A percentile compares a stretch with the other conserved stretches of the same genome.
phyloP scores from a whole-genome alignment of 352 stramenopile species.

The Pilasporangium apinafurcum region DNA sequence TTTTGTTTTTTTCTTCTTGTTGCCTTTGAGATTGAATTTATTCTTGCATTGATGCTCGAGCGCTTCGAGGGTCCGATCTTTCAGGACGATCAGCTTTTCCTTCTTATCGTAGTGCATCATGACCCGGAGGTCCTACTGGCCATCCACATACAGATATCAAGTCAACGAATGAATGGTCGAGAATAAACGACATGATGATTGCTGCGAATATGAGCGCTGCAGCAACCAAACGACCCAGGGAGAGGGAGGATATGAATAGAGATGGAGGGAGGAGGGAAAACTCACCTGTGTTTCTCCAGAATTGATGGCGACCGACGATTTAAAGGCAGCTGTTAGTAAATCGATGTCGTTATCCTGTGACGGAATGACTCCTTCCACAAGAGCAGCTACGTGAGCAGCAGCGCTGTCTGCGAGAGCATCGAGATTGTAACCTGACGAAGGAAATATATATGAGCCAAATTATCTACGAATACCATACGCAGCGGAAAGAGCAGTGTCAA shows the following conservation, averaged over 20 bases:
- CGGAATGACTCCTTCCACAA: conserved; percentile 15
- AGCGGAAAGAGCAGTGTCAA: no score
- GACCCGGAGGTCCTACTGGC: conserved; percentile 19
- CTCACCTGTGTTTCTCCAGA: conserved; percentile 1
- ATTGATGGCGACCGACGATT: conserved; percentile 6
- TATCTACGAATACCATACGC: no score
- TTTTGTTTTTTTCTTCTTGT: conserved; percentile 3
- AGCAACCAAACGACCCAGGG: background rate
- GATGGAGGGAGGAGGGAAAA: background rate
- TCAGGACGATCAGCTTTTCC: conserved; percentile 31
- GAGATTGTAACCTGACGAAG: conserved; percentile 24
- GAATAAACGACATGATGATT: no score
- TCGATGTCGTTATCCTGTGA: conserved; percentile 3
- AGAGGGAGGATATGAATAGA: no score
- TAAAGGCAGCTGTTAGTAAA: conserved; percentile 11
- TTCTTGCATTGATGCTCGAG: conserved; percentile 26
- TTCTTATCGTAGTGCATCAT: conserved; percentile 21
- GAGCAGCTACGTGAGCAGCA: conserved; percentile 20
- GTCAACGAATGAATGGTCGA: no score
- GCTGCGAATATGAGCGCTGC: background rate
- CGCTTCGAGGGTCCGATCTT: conserved; percentile 17
- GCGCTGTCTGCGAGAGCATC: conserved; percentile 20
- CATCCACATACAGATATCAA: background rate
- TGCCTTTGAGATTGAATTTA: conserved; percentile 29
- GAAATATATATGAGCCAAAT: no score